Conservation (phyloP, 1,284 basidiomycete species). For the Leccinum pachyderme region DNA sequence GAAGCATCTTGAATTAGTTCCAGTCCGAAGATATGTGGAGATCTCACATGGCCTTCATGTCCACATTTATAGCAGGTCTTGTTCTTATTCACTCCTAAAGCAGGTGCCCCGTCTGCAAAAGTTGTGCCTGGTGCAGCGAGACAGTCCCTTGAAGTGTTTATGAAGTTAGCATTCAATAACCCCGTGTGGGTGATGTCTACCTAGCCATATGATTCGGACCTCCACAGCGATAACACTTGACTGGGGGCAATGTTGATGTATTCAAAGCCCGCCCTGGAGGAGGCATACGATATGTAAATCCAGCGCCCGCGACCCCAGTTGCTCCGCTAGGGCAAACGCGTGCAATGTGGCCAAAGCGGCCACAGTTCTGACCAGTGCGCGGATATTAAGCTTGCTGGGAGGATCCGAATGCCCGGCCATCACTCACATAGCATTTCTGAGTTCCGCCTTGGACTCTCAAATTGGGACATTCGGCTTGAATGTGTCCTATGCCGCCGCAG, state of each 20-base stretch:
- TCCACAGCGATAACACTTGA: conserved; percentile 82
- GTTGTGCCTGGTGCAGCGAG: conserved; percentile 66
- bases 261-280: conserved; percentile 72
- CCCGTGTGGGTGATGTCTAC: conserved; percentile 35
- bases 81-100: conserved; percentile 50
- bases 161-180: conserved; percentile 5
- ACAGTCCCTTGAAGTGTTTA: conserved; percentile 58
- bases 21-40: background rate
- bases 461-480: conserved; percentile 83
- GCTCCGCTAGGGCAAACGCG: conserved; percentile 62
- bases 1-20: conserved; percentile 15
- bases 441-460: conserved; percentile 62
- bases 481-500: conserved; percentile 75
- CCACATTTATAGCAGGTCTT: conserved; percentile 87
- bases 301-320: conserved; percentile 37
- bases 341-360: conserved; percentile 78
- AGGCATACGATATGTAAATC: conserved; percentile 63
- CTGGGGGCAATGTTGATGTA: conserved; percentile 71
- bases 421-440: conserved; percentile 82
- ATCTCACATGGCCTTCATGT: conserved; percentile 76
- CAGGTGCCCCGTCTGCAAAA: conserved; percentile 44
- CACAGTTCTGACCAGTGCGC: conserved; percentile 57
- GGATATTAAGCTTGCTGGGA: conserved; percentile 4
- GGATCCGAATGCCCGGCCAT: background rate
- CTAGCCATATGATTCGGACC: conserved; percentile 81